Conservation (phyloP, 1,284 basidiomycete genomes). For the Athelia sp. region DNA sequence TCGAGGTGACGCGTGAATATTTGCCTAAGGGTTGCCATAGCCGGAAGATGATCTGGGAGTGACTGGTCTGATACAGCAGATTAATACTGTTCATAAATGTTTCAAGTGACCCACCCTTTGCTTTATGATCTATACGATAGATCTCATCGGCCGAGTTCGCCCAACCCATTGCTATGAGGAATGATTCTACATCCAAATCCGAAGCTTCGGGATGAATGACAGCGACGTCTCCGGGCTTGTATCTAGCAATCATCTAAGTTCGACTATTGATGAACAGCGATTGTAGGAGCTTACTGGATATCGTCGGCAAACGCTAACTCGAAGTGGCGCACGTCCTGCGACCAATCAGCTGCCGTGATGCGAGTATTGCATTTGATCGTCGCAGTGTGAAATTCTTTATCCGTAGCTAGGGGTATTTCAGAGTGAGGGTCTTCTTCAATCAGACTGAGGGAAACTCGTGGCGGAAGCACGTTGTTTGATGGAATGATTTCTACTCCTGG, state of each 20-base stretch:
- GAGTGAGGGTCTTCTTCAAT: constrained; percentile 7
- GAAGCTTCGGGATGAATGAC: constrained; percentile 73
- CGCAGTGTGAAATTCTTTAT: constrained; percentile 39
- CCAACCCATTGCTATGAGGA: constrained; percentile 68
- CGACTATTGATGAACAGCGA: constrained; percentile 5
- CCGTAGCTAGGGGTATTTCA: constrained; percentile 30
- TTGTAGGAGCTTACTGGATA: constrained; percentile 36
- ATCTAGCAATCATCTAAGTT: constrained; percentile 35
- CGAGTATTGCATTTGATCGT: constrained; percentile 52
- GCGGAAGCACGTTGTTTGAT: constrained; percentile 34
- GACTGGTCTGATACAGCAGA: constrained; percentile 57
- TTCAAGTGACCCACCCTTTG: constrained; percentile 35
- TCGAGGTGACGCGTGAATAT: constrained; percentile 81
- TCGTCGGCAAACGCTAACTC: constrained; percentile 60
- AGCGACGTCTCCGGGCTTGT: constrained; percentile 82
- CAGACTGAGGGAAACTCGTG: constrained; percentile 42
- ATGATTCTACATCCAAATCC: constrained; percentile 61
- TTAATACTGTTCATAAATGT: constrained; percentile 1
- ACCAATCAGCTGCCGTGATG: constrained; percentile 76
- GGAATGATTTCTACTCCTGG: constrained; percentile 29
- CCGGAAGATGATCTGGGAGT: constrained; percentile 62
- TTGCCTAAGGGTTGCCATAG: constrained; percentile 58
- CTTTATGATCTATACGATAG: constrained; percentile 33
- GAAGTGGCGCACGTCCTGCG: constrained; percentile 83
- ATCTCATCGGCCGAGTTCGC: constrained; percentile 61